Percentiles rank a stretch among this genome's conserved stretches.
phyloP scores from a whole-genome alignment of 2,329 filamentous ascomycete species.

The Aureobasidium zeae region DNA sequence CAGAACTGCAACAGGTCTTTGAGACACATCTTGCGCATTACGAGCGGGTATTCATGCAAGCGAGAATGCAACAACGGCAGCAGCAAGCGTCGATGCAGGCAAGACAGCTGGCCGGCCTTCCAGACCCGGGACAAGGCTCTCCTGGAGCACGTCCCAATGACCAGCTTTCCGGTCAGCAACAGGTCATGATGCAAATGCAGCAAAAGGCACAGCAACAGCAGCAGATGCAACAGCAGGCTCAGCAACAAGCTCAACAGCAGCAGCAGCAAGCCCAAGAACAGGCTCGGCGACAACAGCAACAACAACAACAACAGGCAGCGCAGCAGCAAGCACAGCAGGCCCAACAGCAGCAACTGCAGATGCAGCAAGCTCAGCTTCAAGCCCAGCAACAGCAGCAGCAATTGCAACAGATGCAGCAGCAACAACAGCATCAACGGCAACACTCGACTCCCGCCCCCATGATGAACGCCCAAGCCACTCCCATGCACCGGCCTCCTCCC shows the following conservation, averaged over 20 bases:
- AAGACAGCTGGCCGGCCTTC: constrained; percentile 33
- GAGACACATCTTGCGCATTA: constrained; percentile 68
- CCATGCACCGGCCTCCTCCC: constrained; percentile 29
- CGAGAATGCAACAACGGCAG: constrained; percentile 37
- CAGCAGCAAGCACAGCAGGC: constrained; percentile 16
- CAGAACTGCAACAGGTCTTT: constrained; percentile 63
- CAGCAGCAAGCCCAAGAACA: constrained; percentile 5
- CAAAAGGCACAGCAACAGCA: constrained; percentile 24
- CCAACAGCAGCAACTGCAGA: constrained; percentile 13
- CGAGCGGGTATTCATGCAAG: constrained; percentile 57
- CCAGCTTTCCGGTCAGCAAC: constrained; percentile 15
- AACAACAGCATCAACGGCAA: constrained; percentile 10
- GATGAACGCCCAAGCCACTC: constrained; percentile 30
- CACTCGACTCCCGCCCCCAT: constrained; percentile 3
- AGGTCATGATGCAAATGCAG: constrained; percentile 26
- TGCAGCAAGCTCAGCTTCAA: constrained; percentile 19
- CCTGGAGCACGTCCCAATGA: constrained; percentile 20
- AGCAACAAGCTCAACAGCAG: constrained; percentile 17
- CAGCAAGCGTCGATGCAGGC: constrained; percentile 28
- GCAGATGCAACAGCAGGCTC: constrained; percentile 19
- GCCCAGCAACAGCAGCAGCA: constrained; percentile 9
- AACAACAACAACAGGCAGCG: constrained; percentile 16
- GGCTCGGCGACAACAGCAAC: constrained; percentile 5
- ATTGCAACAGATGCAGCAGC: constrained; percentile 2
- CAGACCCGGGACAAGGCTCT: constrained; percentile 21